Base-by-base conservation (phyloP, 371 early-diverging fungal species). In the Aphelidium insulamus region DNA sequence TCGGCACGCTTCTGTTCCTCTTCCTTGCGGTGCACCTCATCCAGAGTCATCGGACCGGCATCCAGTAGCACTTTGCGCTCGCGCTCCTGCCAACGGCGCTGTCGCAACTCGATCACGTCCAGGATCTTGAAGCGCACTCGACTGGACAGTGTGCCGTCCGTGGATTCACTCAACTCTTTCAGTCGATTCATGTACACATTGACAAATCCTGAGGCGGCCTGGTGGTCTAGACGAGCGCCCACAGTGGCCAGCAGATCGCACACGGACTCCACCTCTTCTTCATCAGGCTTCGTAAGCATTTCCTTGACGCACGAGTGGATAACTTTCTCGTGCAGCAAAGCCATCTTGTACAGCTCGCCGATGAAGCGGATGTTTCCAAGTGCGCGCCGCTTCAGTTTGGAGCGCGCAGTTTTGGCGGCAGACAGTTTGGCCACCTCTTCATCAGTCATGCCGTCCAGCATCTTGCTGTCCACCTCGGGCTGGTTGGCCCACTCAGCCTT, bases 261-360 rank as follows among this genome's bases (percentile, higher is more conserved):
- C 43, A 88, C 65, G 33, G 76, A 74, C 57, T 95, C 97, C 19
- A 73, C 64, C 41, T 86, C 88, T 54, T 87, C 94, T 45, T 90
- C 92, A 34, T 83, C 91, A 22, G 82, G 77, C 14, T 72, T 59
- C 38, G 49, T 43, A 40, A 85, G 59, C 36, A 95, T 62, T 26
- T 63, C 62, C 33, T 54, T 57, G 44, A 91, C 57, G 49, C 88
- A 86, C 45, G 64, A 59, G 47, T 80, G 76, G 71, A 95, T 84
- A 36, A 95, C 81, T 52, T 75, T 75, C 40, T 80, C 77, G 3
- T 82, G 74, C 42, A 95, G 56, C 66, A 95, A 74, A 28, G 56
- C 52, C 30, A 66, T 52, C 57, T 81, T 77, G 71, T 77, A 95
- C 31, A 95, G 59, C 53, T 92, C 88, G 48, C 94, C 90, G 44